Evolutionary conservation across 768 basidiomycete genomes (phyloP).

Genomic region (Mycena polygramma): DNA sequence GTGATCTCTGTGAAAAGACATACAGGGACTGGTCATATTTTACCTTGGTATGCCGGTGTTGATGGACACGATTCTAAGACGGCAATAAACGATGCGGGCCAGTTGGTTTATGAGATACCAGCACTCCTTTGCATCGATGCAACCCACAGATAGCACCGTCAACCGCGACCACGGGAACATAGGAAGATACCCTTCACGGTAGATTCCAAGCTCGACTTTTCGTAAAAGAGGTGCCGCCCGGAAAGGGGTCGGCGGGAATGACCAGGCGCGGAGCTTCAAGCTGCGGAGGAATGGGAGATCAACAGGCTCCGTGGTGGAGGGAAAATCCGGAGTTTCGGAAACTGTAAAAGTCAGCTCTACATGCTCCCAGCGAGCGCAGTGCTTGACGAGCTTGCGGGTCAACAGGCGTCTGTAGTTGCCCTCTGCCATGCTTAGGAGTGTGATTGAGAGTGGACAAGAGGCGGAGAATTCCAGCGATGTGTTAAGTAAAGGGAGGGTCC

Average conservation of each 20-base stretch:
- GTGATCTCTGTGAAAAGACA: too few relatives aligned
- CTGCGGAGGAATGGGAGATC: slow-evolving; percentile 5
- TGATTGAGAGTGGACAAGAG: slow-evolving; percentile 10
- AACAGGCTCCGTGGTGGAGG: neutral
- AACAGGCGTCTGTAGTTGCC: neutral
- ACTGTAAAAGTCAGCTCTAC: too few relatives aligned
- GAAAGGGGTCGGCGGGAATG: neutral
- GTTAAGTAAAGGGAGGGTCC: neutral
- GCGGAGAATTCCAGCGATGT: neutral
- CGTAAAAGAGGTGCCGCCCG: neutral
- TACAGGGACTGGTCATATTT: too few relatives aligned
- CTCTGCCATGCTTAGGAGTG: neutral
- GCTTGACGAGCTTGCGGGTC: neutral
- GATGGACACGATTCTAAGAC: neutral
- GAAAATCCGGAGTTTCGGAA: neutral
- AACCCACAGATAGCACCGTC: neutral
- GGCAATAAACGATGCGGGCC: neutral
- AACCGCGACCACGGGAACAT: neutral
- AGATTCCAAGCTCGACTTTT: neutral
- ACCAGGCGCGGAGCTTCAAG: neutral
- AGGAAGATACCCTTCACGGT: neutral
- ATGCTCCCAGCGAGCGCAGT: neutral
- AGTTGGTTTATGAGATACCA: neutral
- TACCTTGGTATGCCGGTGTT: too few relatives aligned
- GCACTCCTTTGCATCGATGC: neutral